phyloP scores from a whole-genome alignment of 2,329 filamentous ascomycete species.

The Paecilomyces sp. region DNA sequence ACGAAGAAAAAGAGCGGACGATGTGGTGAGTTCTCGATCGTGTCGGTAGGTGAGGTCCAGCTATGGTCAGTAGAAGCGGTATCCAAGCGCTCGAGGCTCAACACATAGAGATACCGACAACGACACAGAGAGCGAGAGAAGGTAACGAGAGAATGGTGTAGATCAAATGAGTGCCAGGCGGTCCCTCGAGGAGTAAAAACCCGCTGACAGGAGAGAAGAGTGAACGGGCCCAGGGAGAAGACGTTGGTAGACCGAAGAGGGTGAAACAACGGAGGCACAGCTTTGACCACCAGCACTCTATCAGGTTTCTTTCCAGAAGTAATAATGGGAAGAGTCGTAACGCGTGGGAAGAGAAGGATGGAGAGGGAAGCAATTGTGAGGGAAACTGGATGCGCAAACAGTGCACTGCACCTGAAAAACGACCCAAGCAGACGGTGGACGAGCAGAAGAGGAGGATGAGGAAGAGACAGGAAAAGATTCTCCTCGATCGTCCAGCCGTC shows the following conservation, averaged over 20 bases:
- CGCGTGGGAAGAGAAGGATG: neutral
- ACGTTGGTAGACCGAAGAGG: neutral
- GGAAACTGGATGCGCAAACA: neutral
- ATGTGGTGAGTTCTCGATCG: neutral
- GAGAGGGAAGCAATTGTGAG: neutral
- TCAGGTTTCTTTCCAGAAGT: neutral
- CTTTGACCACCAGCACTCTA: neutral
- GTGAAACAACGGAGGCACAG: neutral
- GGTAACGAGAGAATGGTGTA: neutral
- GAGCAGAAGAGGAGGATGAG: slow-evolving; percentile 6
- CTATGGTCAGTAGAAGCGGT: neutral
- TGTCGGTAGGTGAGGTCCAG: neutral
- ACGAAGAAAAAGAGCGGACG: neutral
- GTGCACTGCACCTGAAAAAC: neutral
- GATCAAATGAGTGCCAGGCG: neutral
- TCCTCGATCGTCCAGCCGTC: neutral
- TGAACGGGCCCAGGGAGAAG: neutral
- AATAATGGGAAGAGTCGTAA: neutral
- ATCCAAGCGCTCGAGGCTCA: neutral
- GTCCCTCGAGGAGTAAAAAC: neutral
- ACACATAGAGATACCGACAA: neutral
- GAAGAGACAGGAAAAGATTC: neutral
- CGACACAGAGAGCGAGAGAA: neutral
- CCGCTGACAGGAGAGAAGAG: neutral
- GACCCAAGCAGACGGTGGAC: neutral